Conservation (phyloP, 495 filamentous ascomycete genomes). For the Neurospora terricola region DNA sequence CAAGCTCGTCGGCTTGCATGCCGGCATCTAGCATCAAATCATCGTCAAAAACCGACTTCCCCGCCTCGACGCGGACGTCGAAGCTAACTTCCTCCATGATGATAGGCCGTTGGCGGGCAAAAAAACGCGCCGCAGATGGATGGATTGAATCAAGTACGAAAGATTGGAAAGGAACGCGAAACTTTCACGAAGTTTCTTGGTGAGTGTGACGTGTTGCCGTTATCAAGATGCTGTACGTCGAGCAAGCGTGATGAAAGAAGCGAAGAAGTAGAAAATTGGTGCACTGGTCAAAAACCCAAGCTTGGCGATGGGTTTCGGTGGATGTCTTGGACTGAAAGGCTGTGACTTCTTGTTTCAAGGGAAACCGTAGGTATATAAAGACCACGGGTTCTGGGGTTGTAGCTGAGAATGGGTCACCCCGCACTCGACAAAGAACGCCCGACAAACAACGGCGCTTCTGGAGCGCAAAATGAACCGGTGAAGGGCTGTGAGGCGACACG, state of each 20-base stretch:
- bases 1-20: conserved; percentile 19
- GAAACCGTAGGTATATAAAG: background rate
- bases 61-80: conserved; percentile 9
- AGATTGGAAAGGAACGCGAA: background rate
- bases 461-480: background rate
- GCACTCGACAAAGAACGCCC: background rate
- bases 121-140: background rate
- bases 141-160: background rate
- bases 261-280: background rate
- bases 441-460: background rate
- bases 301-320: background rate
- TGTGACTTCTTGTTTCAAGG: background rate
- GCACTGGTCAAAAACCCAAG: background rate
- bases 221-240: background rate
- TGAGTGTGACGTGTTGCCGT: background rate
- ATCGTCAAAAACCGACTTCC: conserved; percentile 19
- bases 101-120: background rate
- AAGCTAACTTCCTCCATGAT: conserved; percentile 18
- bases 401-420: background rate
- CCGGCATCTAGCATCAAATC: conserved; percentile 14
- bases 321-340: background rate
- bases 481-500: background rate
- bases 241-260: background rate
- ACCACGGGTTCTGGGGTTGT: background rate
- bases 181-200: background rate